Conservation (phyloP, 129 eudicot species). For the Flaveria ramosissima region DNA sequence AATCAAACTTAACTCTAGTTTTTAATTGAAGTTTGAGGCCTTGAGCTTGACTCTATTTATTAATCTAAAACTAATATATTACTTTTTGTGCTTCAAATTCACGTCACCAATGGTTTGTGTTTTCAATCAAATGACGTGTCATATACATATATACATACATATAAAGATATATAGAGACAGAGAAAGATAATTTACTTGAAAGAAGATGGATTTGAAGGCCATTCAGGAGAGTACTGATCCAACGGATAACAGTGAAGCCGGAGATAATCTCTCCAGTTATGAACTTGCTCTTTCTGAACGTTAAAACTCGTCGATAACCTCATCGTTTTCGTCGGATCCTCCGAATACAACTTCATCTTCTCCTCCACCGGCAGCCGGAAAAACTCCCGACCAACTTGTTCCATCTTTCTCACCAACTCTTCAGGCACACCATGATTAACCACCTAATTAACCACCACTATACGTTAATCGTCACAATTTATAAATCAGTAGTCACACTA, state of each 20-base stretch:
- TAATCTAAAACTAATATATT: too few relatives aligned
- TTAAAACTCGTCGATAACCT: slow-evolving; percentile 88
- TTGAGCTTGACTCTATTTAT: too few relatives aligned
- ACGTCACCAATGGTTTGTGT: too few relatives aligned
- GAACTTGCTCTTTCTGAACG: slow-evolving; percentile 65
- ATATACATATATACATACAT: too few relatives aligned
- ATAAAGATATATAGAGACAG: background rate
- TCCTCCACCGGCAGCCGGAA: slow-evolving; percentile 79
- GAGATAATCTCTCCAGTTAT: slow-evolving; percentile 93
- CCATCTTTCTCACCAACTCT: slow-evolving; percentile 58
- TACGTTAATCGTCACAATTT: background rate
- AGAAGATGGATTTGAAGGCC: slow-evolving; percentile 83
- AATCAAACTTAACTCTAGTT: too few relatives aligned
- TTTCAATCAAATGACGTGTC: too few relatives aligned
- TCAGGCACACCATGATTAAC: slow-evolving; percentile 73
- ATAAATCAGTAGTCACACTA: too few relatives aligned
- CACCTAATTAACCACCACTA: slow-evolving; percentile 42
- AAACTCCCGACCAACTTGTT: slow-evolving; percentile 55
- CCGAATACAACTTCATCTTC: slow-evolving; percentile 77
- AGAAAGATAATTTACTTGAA: slow-evolving; percentile 53
- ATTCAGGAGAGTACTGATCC: slow-evolving; percentile 59
- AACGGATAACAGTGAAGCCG: slow-evolving; percentile 89
- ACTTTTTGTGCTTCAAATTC: too few relatives aligned
- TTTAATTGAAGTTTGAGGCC: too few relatives aligned
- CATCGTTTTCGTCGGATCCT: slow-evolving; percentile 76